Evolutionary conservation across 768 basidiomycete species (phyloP).

Genomic region (Mycena crocata): DNA sequence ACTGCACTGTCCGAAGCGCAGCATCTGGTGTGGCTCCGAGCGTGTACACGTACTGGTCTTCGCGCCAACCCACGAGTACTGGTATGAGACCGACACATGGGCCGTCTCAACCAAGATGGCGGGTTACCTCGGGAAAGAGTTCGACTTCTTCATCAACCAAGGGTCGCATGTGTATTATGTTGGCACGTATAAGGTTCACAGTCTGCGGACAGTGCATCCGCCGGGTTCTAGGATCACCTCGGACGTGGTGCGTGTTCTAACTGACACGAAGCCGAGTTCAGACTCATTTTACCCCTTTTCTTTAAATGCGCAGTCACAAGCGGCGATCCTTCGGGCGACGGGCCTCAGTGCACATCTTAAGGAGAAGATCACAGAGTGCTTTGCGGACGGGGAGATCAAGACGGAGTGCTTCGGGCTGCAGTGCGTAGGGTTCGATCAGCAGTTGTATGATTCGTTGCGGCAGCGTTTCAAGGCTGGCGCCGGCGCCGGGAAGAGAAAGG

Average conservation of each 20-base stretch:
- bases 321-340: neutral
- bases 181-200: neutral
- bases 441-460: neutral
- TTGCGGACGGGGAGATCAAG: conserved; percentile 10
- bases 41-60: neutral
- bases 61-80: conserved; percentile 5
- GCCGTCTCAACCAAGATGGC: neutral
- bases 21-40: neutral
- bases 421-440: conserved; percentile 1
- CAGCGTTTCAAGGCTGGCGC: neutral
- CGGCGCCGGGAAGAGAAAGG: neutral
- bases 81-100: neutral
- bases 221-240: neutral
- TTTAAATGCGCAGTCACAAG: neutral
- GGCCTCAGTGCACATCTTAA: neutral
- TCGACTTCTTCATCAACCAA: conserved; percentile 15
- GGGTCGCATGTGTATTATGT: neutral
- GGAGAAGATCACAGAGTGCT: neutral
- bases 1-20: conserved; percentile 9
- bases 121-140: neutral
- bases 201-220: neutral
- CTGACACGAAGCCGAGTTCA: too few species aligned
- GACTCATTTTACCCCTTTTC: neutral
- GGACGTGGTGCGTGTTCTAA: conserved; percentile 5
- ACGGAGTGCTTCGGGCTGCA: conserved; percentile 18